Evolutionary conservation across 441 rosid species (phyloP), one percentile per base, ranked within the genome.

Genomic region (Cnidoscolus chayamansa): DNA sequence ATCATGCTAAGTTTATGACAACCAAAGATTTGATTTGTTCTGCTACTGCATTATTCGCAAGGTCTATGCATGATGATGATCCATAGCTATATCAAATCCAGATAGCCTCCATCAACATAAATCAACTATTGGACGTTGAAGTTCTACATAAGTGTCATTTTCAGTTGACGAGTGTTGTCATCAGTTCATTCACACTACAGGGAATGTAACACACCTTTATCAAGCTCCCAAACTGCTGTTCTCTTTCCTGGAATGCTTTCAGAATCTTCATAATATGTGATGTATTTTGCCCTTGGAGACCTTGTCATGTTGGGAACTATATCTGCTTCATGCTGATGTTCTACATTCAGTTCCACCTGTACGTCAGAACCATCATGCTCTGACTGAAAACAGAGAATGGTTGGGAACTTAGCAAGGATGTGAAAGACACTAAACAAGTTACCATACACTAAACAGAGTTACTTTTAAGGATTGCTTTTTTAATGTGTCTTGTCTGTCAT

Each of bases 141-240:
- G 13, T 68, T 19, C 51, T 55, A 35, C 0, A 35, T 3, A 63
- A 53, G 2, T 40, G 62, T 17, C 25, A 55, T 25, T 56, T 19
- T 12, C n/a, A 19, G 55, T 40, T 31, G 25, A 15, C 9, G 54
- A 81, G 83, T 86, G 70, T 88, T 91, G 81, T 74, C 70, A 50
- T 54, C 66, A 71, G 7, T 1, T 59, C 62, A 66, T 61, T 25
- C 61, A 67, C 54, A 64, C 59, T n/a, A 49, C 61, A 77, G 70
- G 65, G 77, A 67, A 68, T 19, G 63, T 35, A 70, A 78, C 77
- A 65, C 77, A 93, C 99, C 89, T 86, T 93, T 91, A 81, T 95
- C 97, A 68, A 95, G 85, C 88, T 93, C 99, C 97, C 99, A 95
- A 51, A 95, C 98, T 43, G 98, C 97, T 67, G 98, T 95, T 81